These are phyloP conservation scores for Acmispon strigosus DNA, from an alignment of 306 rosid species.

Conservation along the genomic window DNA sequence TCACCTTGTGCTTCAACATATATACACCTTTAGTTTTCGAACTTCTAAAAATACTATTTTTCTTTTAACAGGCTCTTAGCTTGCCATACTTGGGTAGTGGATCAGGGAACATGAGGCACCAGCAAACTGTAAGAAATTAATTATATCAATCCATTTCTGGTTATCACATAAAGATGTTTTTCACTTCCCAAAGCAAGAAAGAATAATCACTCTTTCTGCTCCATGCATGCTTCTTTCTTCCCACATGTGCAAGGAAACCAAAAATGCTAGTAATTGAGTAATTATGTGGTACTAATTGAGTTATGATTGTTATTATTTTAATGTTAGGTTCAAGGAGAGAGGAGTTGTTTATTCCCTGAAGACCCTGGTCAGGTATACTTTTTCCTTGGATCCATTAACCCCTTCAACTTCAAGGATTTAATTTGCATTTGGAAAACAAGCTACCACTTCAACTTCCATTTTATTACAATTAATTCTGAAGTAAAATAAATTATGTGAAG, in stretches of 20 bases:
- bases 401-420: slow-evolving; percentile 21
- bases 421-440: slow-evolving; percentile 20
- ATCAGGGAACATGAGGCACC: slow-evolving; percentile 57
- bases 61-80: slow-evolving; percentile 70
- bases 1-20: slow-evolving; percentile 15
- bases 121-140: slow-evolving; percentile 66
- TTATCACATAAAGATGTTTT: slow-evolving; percentile 14
- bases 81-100: slow-evolving; percentile 82
- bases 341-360: slow-evolving; percentile 83
- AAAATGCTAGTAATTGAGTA: slow-evolving; percentile 9
- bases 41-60: slow-evolving; percentile 25
- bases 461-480: too few relatives aligned
- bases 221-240: background rate
- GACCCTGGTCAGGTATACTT: slow-evolving; percentile 91
- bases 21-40: background rate
- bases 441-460: too few relatives aligned
- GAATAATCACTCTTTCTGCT: background rate
- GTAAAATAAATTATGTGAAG: too few relatives aligned
- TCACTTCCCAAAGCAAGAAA: slow-evolving; percentile 39
- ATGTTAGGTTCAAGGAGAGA: slow-evolving; percentile 83
- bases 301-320: slow-evolving; percentile 19
- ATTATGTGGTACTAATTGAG: slow-evolving; percentile 39
- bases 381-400: slow-evolving; percentile 37
- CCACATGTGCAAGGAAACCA: background rate
- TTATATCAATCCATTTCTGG: slow-evolving; percentile 8